Percentiles rank a stretch among this genome's conserved stretches.
phyloP scores from a whole-genome alignment of 345 rosid genomes.

The Noccaea bulbosa region DNA sequence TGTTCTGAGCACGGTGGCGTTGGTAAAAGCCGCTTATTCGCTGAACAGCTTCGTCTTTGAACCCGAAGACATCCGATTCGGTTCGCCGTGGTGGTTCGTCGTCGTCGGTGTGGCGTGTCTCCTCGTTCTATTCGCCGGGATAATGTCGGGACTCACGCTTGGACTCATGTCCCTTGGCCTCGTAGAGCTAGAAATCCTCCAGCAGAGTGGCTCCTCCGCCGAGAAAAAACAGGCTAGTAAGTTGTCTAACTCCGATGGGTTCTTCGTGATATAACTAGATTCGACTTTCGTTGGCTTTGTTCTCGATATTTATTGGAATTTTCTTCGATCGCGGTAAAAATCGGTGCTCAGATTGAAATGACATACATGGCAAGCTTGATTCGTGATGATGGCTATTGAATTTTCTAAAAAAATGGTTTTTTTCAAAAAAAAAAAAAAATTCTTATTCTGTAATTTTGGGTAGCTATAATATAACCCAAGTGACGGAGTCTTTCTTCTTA shows the following conservation, averaged over 20 bases:
- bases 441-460: neutral
- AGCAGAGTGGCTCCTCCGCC: conserved; percentile 59
- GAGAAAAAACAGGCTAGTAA: conserved; percentile 74
- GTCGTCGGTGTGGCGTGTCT: conserved; percentile 68
- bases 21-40: conserved; percentile 42
- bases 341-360: neutral
- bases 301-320: neutral
- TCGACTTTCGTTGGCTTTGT: conserved; percentile 8
- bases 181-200: conserved; percentile 74
- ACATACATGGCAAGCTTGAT: conserved; percentile 5
- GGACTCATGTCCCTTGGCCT: conserved; percentile 76
- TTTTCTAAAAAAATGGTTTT: neutral
- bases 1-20: conserved; percentile 40
- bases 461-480: neutral
- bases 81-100: conserved; percentile 61
- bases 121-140: conserved; percentile 76
- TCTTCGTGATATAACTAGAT: neutral
- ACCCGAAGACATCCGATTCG: conserved; percentile 64
- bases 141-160: conserved; percentile 81
- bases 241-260: neutral
- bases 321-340: neutral
- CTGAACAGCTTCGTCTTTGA: conserved; percentile 51
- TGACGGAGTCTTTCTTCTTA: neutral
- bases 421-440: neutral
- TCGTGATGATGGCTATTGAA: conserved; percentile 1